Base-by-base conservation (phyloP, 495 filamentous ascomycete species). In the Daldinia concentrica region DNA sequence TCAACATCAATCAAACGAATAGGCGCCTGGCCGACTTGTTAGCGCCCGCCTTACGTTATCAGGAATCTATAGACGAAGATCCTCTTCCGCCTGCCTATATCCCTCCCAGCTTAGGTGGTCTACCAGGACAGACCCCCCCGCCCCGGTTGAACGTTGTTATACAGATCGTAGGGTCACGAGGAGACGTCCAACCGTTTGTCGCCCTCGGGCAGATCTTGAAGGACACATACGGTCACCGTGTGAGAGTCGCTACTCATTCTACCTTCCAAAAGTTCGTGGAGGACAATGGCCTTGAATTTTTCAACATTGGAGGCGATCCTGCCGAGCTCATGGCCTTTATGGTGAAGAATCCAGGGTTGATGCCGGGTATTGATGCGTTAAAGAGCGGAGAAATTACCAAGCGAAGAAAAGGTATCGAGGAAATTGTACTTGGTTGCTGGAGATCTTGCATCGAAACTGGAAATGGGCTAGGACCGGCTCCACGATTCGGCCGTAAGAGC, bases 311-410 rank as follows among this genome's bases (percentile, higher is more conserved):
- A 11, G 92, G 92, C 30, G 90, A 94, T 75, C 92, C 92, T 15
- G 83, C 88, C 1, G 88, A 92, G 72, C 84, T 95, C 26, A 95
- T 95, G 92, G 87, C 90, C 2, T 94, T 92, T 72, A 93, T 94
- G 92, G 91, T 94, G 22, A 92, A 93, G 75, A 93, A 95, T 77
- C 90, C 91, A 12, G 90, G 92, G 1, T 81, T 95, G 62, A 90
- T 94, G 79, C 92, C 92, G 0, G 87, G 87, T 12, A 82, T 94
- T 51, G 84, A 89, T 55, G 84, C 89, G 4, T 79, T 95, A 19
- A 86, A 86, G 48, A 87, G 82, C 43, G 92, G 92, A 11, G 91
- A 92, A 60, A 86, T 95, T 37, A 84, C 83, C 2, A 84, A 86
- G 68, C 82, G 89, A n/a, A 83, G 91, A 24, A 84, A 84, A 30